phyloP scores from a whole-genome alignment of 352 stramenopile species.

The Paralagenidium karlingii region DNA sequence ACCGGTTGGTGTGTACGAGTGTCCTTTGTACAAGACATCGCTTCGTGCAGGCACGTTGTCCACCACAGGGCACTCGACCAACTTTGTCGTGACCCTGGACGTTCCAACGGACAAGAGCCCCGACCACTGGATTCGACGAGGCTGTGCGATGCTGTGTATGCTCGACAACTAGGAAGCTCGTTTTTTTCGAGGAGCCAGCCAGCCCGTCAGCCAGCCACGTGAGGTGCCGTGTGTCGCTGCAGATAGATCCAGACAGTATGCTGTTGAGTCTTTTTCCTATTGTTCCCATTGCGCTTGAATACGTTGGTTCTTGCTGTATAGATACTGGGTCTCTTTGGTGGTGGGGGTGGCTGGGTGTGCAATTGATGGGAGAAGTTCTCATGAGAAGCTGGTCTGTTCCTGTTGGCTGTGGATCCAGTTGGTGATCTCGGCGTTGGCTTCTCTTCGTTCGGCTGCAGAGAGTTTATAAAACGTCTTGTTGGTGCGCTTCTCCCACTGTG shows the following conservation, averaged over 20 bases:
- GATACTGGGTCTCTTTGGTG: too few relatives aligned
- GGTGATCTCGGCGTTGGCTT: slow-evolving; percentile 57
- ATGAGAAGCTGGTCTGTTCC: too few relatives aligned
- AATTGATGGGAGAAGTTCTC: too few relatives aligned
- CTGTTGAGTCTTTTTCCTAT: too few relatives aligned
- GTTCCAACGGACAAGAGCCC: slow-evolving; percentile 71
- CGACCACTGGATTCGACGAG: slow-evolving; percentile 89
- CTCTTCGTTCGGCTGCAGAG: slow-evolving; percentile 33
- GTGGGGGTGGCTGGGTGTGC: too few relatives aligned
- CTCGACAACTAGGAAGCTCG: slow-evolving; percentile 83
- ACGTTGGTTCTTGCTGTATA: too few relatives aligned
- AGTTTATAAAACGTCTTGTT: slow-evolving; percentile 62
- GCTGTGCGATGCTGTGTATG: slow-evolving; percentile 91
- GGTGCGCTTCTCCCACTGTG: slow-evolving; percentile 56
- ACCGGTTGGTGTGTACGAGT: slow-evolving; percentile 74
- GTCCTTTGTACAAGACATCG: slow-evolving; percentile 90
- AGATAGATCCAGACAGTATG: too few relatives aligned
- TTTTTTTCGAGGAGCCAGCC: too few relatives aligned
- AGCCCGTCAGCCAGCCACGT: too few relatives aligned
- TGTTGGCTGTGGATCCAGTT: too few relatives aligned
- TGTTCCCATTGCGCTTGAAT: too few relatives aligned
- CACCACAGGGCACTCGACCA: slow-evolving; percentile 90
- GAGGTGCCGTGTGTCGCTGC: too few relatives aligned
- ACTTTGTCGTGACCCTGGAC: slow-evolving; percentile 85
- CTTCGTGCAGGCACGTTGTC: slow-evolving; percentile 83